A percentile compares a stretch with the other conserved stretches of the same genome.
phyloP scores from a whole-genome alignment of 768 basidiomycete genomes.

The Mycena latifolia region DNA sequence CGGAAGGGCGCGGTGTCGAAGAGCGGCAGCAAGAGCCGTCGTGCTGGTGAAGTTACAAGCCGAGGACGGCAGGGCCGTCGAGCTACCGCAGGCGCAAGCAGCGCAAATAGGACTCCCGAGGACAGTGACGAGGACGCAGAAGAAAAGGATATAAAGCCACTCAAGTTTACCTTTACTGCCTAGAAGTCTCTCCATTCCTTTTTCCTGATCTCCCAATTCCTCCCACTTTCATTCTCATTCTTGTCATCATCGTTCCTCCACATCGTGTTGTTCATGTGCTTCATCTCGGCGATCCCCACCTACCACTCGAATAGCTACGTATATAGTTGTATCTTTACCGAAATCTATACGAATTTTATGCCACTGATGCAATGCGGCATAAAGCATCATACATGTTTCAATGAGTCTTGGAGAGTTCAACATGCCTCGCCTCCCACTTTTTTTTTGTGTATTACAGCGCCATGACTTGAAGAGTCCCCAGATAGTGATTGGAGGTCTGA shows the following conservation, averaged over 20 bases:
- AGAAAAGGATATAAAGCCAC: conserved; percentile 4
- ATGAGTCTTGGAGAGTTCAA: no score
- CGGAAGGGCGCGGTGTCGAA: conserved; percentile 20
- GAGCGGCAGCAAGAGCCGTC: conserved; percentile 19
- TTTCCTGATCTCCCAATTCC: not conserved
- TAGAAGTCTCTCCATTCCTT: conserved; percentile 10
- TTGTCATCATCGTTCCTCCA: not conserved
- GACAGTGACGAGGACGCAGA: conserved; percentile 18
- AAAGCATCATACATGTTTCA: no score
- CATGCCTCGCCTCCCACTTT: no score
- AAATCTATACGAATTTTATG: conserved; percentile 22
- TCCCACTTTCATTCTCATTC: not conserved
- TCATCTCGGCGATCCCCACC: conserved; percentile 28
- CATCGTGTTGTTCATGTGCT: conserved; percentile 14
- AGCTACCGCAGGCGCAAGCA: not conserved
- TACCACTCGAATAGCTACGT: conserved; percentile 22
- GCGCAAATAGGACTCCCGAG: not conserved
- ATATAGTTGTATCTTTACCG: conserved; percentile 28
- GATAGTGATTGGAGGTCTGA: not conserved
- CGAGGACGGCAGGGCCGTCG: conserved; percentile 26
- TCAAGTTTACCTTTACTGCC: conserved; percentile 19
- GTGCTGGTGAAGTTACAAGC: conserved; percentile 2
- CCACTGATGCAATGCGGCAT: not conserved
- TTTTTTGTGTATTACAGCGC: no score
- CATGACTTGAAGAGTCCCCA: no score